Percentiles rank a stretch among this genome's conserved stretches.
These are phyloP conservation scores for Fusarium sp. DNA, from an alignment of 2,329 filamentous ascomycete genomes.

Conservation along the genomic window DNA sequence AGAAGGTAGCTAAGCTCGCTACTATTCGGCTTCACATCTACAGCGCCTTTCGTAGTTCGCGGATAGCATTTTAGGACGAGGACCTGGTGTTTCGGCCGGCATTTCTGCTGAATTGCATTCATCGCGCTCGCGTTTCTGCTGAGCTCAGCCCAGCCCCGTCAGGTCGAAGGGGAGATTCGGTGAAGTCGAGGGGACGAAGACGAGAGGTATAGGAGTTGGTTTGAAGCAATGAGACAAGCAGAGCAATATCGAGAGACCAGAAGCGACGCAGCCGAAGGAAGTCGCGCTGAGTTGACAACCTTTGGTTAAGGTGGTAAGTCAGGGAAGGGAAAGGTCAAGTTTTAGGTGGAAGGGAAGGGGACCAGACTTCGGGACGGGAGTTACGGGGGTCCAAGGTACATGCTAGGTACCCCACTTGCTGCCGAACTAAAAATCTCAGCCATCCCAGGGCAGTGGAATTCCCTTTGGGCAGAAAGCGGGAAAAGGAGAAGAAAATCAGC, in stretches of 20 bases:
- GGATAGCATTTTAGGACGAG: slow-evolving; percentile 97
- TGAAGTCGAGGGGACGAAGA: not conserved
- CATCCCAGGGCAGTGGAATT: slow-evolving; percentile 28
- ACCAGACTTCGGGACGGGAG: slow-evolving; percentile 23
- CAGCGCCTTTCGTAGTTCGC: slow-evolving; percentile 86
- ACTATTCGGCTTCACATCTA: slow-evolving; percentile 94
- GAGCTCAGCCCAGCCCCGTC: slow-evolving; percentile 36
- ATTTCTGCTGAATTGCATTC: slow-evolving; percentile 73
- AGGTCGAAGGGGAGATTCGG: not conserved
- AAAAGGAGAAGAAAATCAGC: slow-evolving; percentile 27
- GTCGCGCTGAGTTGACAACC: slow-evolving; percentile 24
- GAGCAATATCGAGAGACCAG: not conserved
- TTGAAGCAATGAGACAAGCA: slow-evolving; percentile 5
- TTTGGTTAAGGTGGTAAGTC: slow-evolving; percentile 20
- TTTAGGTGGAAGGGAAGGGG: slow-evolving; percentile 26
- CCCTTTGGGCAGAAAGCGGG: slow-evolving; percentile 5
- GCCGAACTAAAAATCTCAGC: slow-evolving; percentile 19
- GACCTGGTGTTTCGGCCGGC: slow-evolving; percentile 95
- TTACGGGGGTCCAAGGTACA: slow-evolving; percentile 31
- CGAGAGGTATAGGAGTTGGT: not conserved
- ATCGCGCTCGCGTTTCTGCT: slow-evolving; percentile 53
- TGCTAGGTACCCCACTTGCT: slow-evolving; percentile 21
- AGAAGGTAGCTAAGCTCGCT: slow-evolving; percentile 97
- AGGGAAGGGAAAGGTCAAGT: slow-evolving; percentile 30
- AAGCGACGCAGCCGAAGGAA: slow-evolving; percentile 29